Evolutionary conservation across 176 grass and related monocot species (phyloP).

Genomic region (Eremochloa ophiuroides): DNA sequence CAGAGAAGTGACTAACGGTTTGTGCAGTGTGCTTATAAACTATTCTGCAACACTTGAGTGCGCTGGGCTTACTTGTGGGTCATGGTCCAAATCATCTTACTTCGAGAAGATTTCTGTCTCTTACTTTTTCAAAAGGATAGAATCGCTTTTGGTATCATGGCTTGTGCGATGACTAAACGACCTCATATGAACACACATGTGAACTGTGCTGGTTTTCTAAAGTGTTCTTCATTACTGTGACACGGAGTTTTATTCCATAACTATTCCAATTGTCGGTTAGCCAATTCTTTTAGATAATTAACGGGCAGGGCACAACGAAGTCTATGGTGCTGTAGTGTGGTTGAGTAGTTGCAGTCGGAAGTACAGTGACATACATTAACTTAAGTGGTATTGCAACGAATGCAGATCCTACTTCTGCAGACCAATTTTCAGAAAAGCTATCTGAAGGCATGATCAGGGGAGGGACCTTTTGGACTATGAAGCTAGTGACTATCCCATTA

Average conservation of each 20-base stretch:
- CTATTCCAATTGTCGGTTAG: neutral
- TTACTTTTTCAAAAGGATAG: neutral
- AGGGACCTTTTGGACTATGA: slow-evolving; percentile 5
- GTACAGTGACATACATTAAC: neutral
- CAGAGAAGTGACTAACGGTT: neutral
- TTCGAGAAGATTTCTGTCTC: neutral
- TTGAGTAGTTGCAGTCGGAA: neutral
- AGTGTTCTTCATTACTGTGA: neutral
- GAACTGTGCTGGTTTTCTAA: slow-evolving; percentile 1
- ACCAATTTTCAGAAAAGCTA: slow-evolving; percentile 21
- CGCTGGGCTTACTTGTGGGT: neutral
- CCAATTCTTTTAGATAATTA: neutral
- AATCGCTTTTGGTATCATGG: neutral
- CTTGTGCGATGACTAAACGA: neutral
- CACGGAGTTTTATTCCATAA: neutral
- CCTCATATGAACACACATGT: neutral
- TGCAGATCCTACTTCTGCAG: neutral
- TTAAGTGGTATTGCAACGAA: neutral
- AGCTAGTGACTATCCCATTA: neutral
- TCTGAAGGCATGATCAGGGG: slow-evolving; percentile 43
- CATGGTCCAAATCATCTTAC: neutral
- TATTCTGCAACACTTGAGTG: neutral
- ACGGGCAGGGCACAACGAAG: neutral
- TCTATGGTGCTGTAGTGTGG: neutral
- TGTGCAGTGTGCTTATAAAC: neutral